Evolutionary conservation across 192 early-diverging fungal genomes (phyloP).

Genomic region (Oehlia diaphana): DNA sequence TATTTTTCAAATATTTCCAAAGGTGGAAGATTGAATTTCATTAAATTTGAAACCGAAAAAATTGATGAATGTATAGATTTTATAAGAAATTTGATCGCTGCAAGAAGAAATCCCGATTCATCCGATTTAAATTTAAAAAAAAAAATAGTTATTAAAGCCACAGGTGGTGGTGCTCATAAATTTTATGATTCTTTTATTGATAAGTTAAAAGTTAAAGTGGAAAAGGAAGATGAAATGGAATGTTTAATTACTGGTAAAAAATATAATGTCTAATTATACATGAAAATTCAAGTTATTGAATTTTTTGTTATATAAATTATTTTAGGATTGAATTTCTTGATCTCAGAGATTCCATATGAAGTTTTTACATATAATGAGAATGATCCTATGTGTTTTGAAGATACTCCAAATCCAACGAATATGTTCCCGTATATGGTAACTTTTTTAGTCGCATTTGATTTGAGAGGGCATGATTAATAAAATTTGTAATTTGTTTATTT

Average conservation of each 20-base stretch:
- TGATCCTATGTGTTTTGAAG: conserved; percentile 64
- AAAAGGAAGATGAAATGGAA: conserved; percentile 94
- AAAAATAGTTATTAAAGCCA: conserved; percentile 72
- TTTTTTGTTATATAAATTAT: not conserved
- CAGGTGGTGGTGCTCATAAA: conserved; percentile 86
- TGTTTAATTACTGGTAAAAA: conserved; percentile 68
- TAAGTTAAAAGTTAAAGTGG: conserved; percentile 63
- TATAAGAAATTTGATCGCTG: conserved; percentile 63
- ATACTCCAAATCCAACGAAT: conserved; percentile 47
- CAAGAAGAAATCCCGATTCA: not conserved
- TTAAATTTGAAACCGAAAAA: conserved; percentile 90
- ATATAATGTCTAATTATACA: not conserved
- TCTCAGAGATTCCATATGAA: conserved; percentile 89
- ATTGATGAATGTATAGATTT: conserved; percentile 89
- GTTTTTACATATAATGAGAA: conserved; percentile 86
- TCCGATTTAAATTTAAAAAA: conserved; percentile 20
- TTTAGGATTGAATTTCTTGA: conserved; percentile 86
- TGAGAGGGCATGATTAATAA: not conserved
- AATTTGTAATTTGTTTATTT: not conserved
- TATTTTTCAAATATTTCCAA: conserved; percentile 56
- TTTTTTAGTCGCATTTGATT: conserved; percentile 1
- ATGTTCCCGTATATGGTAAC: conserved; percentile 87
- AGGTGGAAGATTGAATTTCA: conserved; percentile 90
- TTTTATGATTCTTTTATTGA: conserved; percentile 68
- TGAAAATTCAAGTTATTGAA: not conserved